These are phyloP conservation scores for Neurospora sp. DNA, from an alignment of 495 filamentous ascomycete species.

Conservation along the genomic window DNA sequence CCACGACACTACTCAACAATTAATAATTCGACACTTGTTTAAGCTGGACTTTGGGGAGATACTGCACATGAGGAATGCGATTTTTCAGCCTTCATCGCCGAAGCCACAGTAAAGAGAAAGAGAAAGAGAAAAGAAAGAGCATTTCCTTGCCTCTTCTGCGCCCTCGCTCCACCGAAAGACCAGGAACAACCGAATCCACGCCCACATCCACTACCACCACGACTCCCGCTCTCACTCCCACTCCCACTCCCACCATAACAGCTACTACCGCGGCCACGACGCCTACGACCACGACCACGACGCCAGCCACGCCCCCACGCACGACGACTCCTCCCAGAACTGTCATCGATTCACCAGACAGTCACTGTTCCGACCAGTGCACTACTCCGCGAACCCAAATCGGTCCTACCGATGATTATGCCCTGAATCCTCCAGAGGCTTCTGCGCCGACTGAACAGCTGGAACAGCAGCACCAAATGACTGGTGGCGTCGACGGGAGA, in stretches of 20 bases:
- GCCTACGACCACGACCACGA: not conserved
- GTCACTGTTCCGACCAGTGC: not conserved
- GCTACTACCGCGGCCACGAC: not conserved
- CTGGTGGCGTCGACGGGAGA: slow-evolving; percentile 7
- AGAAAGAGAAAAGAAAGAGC: not conserved
- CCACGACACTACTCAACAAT: not conserved
- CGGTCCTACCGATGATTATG: slow-evolving; percentile 8
- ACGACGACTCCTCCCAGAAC: not conserved
- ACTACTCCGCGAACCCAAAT: not conserved
- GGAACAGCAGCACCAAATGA: slow-evolving; percentile 16
- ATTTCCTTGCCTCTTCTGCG: not conserved
- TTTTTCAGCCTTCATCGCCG: not conserved
- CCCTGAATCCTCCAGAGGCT: slow-evolving; percentile 2
- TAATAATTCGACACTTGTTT: not conserved
- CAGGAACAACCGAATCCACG: not conserved
- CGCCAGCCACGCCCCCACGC: not conserved
- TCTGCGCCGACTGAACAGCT: slow-evolving; percentile 1
- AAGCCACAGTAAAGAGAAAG: not conserved
- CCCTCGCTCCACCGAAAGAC: not conserved
- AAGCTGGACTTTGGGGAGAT: not conserved
- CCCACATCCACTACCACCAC: not conserved
- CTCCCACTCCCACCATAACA: not conserved
- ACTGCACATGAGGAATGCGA: not conserved
- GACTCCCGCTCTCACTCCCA: not conserved
- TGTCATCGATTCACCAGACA: not conserved